Percentiles rank a stretch among this genome's conserved stretches.
Conservation (phyloP, 331 rosid genomes). For the Rhamnella rubrinervis region DNA sequence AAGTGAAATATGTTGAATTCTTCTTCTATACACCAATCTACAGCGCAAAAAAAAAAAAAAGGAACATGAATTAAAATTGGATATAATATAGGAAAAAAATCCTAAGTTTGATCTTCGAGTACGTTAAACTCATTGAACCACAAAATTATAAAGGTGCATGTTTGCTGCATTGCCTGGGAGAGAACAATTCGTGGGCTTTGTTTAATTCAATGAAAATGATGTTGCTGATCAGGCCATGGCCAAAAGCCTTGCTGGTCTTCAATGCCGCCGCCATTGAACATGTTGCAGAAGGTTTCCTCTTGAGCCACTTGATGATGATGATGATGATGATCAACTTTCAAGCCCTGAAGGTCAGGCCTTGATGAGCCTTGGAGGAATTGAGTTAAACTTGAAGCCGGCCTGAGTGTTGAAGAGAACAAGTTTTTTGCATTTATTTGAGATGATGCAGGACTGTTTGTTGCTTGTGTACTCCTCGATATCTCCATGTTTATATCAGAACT, state of each 20-base stretch:
- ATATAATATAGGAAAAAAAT: neutral
- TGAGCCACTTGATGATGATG: slow-evolving; percentile 35
- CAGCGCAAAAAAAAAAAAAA: slow-evolving; percentile 13
- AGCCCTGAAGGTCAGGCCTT: slow-evolving; percentile 53
- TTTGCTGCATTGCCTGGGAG: neutral
- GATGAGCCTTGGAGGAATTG: slow-evolving; percentile 77
- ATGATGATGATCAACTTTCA: slow-evolving; percentile 21
- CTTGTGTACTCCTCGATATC: slow-evolving; percentile 55
- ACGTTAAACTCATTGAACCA: too few relatives aligned
- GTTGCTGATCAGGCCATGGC: slow-evolving; percentile 85
- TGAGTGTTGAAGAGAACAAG: slow-evolving; percentile 41
- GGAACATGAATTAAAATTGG: slow-evolving; percentile 27
- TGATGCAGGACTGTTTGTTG: slow-evolving; percentile 48
- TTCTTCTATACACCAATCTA: slow-evolving; percentile 58
- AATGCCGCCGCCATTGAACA: slow-evolving; percentile 46
- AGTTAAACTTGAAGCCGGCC: slow-evolving; percentile 49
- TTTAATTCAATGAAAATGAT: slow-evolving; percentile 33
- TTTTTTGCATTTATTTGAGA: slow-evolving; percentile 47
- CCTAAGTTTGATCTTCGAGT: too few relatives aligned
- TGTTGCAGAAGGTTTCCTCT: slow-evolving; percentile 67
- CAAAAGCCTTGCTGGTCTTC: slow-evolving; percentile 77
- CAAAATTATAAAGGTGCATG: neutral
- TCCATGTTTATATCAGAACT: slow-evolving; percentile 67
- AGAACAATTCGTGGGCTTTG: neutral
- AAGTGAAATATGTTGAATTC: slow-evolving; percentile 39